Percentiles rank a stretch among this genome's conserved stretches.
phyloP scores from a whole-genome alignment of 2,329 filamentous ascomycete genomes.

The Purpureocillium lavendulum region DNA sequence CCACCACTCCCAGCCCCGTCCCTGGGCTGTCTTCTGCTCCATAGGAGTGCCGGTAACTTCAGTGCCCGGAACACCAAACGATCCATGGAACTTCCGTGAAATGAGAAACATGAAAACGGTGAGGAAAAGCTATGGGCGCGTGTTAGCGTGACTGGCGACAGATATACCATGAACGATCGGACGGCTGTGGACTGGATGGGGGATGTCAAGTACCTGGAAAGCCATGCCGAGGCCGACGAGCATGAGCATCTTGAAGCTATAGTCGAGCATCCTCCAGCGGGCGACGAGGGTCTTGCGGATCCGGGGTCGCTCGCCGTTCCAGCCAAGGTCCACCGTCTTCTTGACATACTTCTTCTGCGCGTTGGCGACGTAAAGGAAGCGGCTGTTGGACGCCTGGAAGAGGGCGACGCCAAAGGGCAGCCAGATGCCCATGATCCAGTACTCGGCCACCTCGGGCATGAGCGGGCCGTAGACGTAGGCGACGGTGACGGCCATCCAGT shows the following conservation, averaged over 20 bases:
- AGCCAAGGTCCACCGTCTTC: slow-evolving; percentile 5
- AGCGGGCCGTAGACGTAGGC: slow-evolving; percentile 30
- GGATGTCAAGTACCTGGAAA: slow-evolving; percentile 36
- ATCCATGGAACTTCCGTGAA: slow-evolving; percentile 56
- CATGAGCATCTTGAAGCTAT: slow-evolving; percentile 39
- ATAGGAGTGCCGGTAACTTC: slow-evolving; percentile 49
- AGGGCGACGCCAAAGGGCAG: slow-evolving; percentile 57
- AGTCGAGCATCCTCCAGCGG: slow-evolving; percentile 31
- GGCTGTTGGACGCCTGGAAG: slow-evolving; percentile 56
- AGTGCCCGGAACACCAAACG: slow-evolving; percentile 52
- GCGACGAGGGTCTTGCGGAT: slow-evolving; percentile 20
- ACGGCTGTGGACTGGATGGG: not conserved
- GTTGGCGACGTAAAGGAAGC: slow-evolving; percentile 50
- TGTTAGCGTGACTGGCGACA: not conserved
- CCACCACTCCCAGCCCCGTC: slow-evolving; percentile 60
- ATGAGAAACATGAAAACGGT: slow-evolving; percentile 53
- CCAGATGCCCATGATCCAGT: slow-evolving; percentile 60
- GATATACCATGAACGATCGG: not conserved
- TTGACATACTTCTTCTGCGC: slow-evolving; percentile 37
- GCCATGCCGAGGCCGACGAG: slow-evolving; percentile 45
- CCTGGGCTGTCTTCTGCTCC: slow-evolving; percentile 36
- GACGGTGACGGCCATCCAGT: slow-evolving; percentile 31
- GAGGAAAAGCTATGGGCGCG: slow-evolving; percentile 40
- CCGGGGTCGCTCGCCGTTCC: slow-evolving; percentile 6
- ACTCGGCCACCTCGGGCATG: slow-evolving; percentile 46